These are phyloP conservation scores for Pseudopithomyces maydicus DNA, from an alignment of 2,329 filamentous ascomycete species.

Conservation along the genomic window DNA sequence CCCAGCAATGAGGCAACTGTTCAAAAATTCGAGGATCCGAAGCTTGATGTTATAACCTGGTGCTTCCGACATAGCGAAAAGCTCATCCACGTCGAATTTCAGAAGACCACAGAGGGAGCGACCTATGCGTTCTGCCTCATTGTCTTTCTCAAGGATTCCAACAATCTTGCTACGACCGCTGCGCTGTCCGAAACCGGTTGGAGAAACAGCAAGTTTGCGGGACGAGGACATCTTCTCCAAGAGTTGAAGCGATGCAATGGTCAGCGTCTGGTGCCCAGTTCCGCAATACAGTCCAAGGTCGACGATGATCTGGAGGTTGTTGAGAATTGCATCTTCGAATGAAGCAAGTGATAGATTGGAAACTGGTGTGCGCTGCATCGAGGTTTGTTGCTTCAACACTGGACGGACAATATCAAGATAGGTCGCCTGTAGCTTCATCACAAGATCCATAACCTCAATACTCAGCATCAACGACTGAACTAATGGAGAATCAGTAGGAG, in stretches of 20 bases:
- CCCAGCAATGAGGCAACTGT: slow-evolving; percentile 75
- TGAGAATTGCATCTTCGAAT: slow-evolving; percentile 89
- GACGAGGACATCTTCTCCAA: slow-evolving; percentile 87
- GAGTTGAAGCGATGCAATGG: slow-evolving; percentile 78
- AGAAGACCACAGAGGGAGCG: slow-evolving; percentile 74
- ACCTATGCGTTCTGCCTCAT: slow-evolving; percentile 79
- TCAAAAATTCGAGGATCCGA: slow-evolving; percentile 83
- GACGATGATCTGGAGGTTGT: slow-evolving; percentile 77
- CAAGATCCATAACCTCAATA: slow-evolving; percentile 82
- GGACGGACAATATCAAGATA: slow-evolving; percentile 89
- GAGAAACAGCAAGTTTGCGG: slow-evolving; percentile 74
- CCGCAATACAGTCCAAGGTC: slow-evolving; percentile 87
- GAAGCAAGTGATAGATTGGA: slow-evolving; percentile 79
- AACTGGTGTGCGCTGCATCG: slow-evolving; percentile 64
- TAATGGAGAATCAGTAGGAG: slow-evolving; percentile 77
- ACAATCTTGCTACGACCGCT: slow-evolving; percentile 81
- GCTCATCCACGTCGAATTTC: slow-evolving; percentile 67
- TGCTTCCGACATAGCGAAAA: slow-evolving; percentile 71
- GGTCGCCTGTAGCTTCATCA: slow-evolving; percentile 86
- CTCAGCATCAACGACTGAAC: slow-evolving; percentile 78
- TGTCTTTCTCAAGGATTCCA: slow-evolving; percentile 81
- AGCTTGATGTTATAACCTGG: slow-evolving; percentile 81
- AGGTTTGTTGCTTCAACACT: slow-evolving; percentile 70
- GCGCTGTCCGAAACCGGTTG: slow-evolving; percentile 65
- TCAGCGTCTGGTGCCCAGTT: slow-evolving; percentile 79